Evolutionary conservation across 257 asterid species (phyloP).

Genomic region (Fraxinus quadrangulata): DNA sequence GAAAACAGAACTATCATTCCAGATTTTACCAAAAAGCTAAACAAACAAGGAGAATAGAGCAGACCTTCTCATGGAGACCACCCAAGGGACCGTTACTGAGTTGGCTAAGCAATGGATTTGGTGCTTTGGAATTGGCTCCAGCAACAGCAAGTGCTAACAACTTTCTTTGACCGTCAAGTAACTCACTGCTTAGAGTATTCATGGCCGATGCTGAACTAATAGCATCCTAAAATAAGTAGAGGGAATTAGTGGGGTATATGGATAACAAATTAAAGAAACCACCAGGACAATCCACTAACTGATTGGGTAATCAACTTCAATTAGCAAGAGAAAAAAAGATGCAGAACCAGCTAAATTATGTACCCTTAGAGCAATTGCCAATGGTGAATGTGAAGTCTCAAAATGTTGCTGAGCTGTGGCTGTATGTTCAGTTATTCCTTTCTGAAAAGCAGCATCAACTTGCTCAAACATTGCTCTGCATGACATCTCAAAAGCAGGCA

Average conservation of each 20-base stretch:
- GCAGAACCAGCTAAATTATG: not conserved
- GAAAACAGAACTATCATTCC: not conserved
- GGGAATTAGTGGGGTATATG: not conserved
- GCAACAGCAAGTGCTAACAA: slow-evolving; percentile 78
- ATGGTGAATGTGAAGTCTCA: slow-evolving; percentile 81
- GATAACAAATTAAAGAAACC: slow-evolving; percentile 6
- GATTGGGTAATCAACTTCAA: not conserved
- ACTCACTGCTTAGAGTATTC: slow-evolving; percentile 75
- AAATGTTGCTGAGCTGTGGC: slow-evolving; percentile 75
- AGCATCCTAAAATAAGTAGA: slow-evolving; percentile 62
- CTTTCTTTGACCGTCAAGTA: slow-evolving; percentile 90
- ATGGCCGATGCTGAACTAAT: slow-evolving; percentile 77
- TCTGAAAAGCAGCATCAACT: slow-evolving; percentile 85
- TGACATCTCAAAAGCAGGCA: slow-evolving; percentile 94
- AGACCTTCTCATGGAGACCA: slow-evolving; percentile 82
- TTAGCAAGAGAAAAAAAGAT: not conserved
- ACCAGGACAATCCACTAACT: not conserved
- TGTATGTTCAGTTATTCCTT: slow-evolving; percentile 83
- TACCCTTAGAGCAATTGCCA: slow-evolving; percentile 87
- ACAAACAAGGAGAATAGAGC: slow-evolving; percentile 18
- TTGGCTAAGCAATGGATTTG: slow-evolving; percentile 67
- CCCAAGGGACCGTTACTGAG: slow-evolving; percentile 84
- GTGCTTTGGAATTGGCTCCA: slow-evolving; percentile 66
- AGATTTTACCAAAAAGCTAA: not conserved
- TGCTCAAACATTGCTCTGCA: slow-evolving; percentile 96